Conservation (phyloP, 2,329 filamentous ascomycete species). For the Penicillium occitanis region DNA sequence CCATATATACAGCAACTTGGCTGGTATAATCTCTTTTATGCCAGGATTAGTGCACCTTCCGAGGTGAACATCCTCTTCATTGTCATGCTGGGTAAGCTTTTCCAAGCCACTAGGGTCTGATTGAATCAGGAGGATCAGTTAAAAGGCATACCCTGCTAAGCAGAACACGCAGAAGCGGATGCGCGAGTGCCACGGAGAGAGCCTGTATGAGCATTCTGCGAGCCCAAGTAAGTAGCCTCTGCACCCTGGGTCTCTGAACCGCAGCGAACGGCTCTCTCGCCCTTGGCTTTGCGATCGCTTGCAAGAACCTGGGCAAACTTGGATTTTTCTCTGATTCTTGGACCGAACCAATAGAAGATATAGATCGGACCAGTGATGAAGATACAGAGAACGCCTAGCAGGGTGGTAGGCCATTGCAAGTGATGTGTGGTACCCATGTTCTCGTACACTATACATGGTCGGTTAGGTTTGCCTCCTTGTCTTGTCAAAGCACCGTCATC, state of each 20-base stretch:
- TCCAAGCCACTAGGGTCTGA: not conserved
- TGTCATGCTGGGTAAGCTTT: not conserved
- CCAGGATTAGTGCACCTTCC: not conserved
- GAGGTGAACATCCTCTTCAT: not conserved
- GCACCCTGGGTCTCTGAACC: constrained; percentile 22
- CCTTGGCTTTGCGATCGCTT: constrained; percentile 36
- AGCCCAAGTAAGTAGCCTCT: constrained; percentile 21
- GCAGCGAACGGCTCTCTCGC: constrained; percentile 19
- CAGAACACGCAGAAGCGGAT: not conserved
- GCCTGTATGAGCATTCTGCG: constrained; percentile 10
- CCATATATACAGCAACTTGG: not conserved
- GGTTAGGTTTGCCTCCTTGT: not conserved
- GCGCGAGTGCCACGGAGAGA: constrained; percentile 12
- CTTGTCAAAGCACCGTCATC: not conserved
- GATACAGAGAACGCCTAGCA: constrained; percentile 61
- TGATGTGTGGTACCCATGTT: constrained; percentile 54
- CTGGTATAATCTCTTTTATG: not conserved
- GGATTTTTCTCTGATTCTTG: constrained; percentile 57
- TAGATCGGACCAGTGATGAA: constrained; percentile 64
- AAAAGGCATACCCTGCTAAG: not conserved
- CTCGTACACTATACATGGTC: constrained; percentile 37
- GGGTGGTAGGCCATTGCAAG: constrained; percentile 59
- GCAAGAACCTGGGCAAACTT: constrained; percentile 64
- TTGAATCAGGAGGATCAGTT: not conserved
- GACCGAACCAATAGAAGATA: constrained; percentile 65